Base-by-base conservation (phyloP, 495 filamentous ascomycete species). In the Talaromyces wortmannii region DNA sequence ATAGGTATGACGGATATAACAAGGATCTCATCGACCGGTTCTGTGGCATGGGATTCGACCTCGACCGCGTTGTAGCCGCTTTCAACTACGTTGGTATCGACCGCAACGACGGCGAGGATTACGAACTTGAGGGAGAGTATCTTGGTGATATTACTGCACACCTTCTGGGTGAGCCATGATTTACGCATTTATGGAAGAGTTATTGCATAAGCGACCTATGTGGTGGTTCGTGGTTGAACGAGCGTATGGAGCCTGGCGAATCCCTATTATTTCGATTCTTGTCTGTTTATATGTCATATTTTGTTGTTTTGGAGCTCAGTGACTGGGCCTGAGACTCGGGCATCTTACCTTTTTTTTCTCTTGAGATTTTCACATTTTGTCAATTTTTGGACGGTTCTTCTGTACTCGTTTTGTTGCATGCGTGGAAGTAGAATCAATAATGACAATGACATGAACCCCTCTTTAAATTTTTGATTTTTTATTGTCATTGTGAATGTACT, bases 21-120 rank as follows among this genome's bases (percentile, higher is more conserved):
- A 87, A 88, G 59, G 81, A 86, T 7, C 77, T 96, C 42, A 84
- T 97, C 58, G 88, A 96, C 61, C 82, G 86, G n/a, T 97, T 97
- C 63, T 83, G 87, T 15, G 80, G 77, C 60, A 97, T 98, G 94
- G 94, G 94, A 42, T 98, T 98, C 59, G 87, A 92, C 56, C 81
- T 96, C n/a, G 86, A 89, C 49, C 77, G 80, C 32, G 91, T 98
- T 2, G 94, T 97, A 6, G 80, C 83, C 17, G 90, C 91, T 4
- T 92, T 98, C 60, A 80, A 84, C 56, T 88, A 76, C 52, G 87
- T 92, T 13, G 88, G 90, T 2, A 91, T 96, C 57, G 87, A 92
- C 56, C 80, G 79, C 18, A 87, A 83, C 54, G 82, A 79, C 29
- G 89, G 89, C 0, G 79, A 89, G 59, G 87, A 92, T 64, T 91